Conservation (phyloP, 2,329 filamentous ascomycete species). For the Penicillium psychrosexuale region DNA sequence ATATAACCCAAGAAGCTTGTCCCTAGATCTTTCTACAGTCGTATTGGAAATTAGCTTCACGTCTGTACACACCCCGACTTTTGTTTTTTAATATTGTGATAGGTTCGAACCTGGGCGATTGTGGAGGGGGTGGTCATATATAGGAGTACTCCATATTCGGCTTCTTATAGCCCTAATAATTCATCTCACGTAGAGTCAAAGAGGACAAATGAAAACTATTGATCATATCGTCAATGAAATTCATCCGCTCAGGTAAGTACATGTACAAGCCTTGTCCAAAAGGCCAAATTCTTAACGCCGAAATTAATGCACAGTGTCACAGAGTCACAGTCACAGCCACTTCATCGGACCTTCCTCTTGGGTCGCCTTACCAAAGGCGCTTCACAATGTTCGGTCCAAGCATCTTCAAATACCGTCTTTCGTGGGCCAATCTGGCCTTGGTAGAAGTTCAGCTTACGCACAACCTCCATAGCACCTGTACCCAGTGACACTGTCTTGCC, state of each 20-base stretch:
- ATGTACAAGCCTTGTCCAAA: slow-evolving; percentile 21
- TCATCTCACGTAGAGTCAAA: background rate
- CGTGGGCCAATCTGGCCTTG: slow-evolving; percentile 57
- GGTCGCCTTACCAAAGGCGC: slow-evolving; percentile 13
- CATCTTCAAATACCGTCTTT: slow-evolving; percentile 66
- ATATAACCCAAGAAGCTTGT: slow-evolving; percentile 11
- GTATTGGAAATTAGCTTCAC: slow-evolving; percentile 9
- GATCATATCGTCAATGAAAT: slow-evolving; percentile 7
- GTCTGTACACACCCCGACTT: slow-evolving; percentile 3
- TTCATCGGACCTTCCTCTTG: slow-evolving; percentile 17
- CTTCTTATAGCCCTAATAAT: background rate
- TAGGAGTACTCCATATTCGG: background rate
- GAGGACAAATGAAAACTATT: background rate
- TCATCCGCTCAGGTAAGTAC: slow-evolving; percentile 13
- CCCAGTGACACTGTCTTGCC: slow-evolving; percentile 90
- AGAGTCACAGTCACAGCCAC: slow-evolving; percentile 1
- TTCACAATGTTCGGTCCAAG: slow-evolving; percentile 37
- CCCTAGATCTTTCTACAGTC: slow-evolving; percentile 5
- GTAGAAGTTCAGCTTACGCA: slow-evolving; percentile 68
- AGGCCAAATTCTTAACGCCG: slow-evolving; percentile 19
- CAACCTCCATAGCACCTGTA: slow-evolving; percentile 88
- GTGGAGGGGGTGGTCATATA: background rate
- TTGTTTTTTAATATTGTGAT: background rate
- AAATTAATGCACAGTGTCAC: slow-evolving; percentile 19
- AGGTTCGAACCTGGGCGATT: background rate